phyloP scores from a whole-genome alignment of 768 basidiomycete genomes.

The Phlebiopsis flavidoalba region DNA sequence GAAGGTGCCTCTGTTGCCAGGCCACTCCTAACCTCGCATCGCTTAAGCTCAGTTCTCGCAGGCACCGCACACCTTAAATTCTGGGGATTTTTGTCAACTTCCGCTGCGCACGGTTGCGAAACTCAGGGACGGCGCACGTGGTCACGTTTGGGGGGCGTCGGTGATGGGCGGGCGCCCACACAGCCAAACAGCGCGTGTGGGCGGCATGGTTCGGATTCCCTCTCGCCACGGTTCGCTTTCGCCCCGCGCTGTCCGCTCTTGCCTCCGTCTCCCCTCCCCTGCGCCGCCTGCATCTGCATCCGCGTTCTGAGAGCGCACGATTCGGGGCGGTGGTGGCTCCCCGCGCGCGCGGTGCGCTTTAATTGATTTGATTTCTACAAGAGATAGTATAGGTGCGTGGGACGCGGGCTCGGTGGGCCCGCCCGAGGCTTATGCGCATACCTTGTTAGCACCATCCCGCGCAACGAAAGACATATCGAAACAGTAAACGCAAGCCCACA shows the following conservation, averaged over 20 bases:
- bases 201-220: slow-evolving; percentile 3
- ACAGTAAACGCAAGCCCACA: too few species aligned
- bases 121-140: background rate
- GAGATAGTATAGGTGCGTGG: background rate
- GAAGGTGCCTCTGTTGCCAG: background rate
- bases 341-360: slow-evolving; percentile 9
- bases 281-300: background rate
- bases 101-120: background rate
- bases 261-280: background rate
- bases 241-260: background rate
- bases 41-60: background rate
- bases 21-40: background rate
- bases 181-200: slow-evolving; percentile 7
- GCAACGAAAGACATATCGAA: too few species aligned
- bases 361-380: background rate
- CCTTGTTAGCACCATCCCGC: too few species aligned
- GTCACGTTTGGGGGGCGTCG: slow-evolving; percentile 6
- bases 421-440: too few species aligned
- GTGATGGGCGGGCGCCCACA: slow-evolving; percentile 5
- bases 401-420: too few species aligned
- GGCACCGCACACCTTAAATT: background rate
- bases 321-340: slow-evolving; percentile 10
- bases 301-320: background rate
- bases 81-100: too few species aligned
- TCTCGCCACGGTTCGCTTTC: background rate